These are phyloP conservation scores for Vanrija sp. DNA, from an alignment of 1,284 basidiomycete species.

Conservation along the genomic window DNA sequence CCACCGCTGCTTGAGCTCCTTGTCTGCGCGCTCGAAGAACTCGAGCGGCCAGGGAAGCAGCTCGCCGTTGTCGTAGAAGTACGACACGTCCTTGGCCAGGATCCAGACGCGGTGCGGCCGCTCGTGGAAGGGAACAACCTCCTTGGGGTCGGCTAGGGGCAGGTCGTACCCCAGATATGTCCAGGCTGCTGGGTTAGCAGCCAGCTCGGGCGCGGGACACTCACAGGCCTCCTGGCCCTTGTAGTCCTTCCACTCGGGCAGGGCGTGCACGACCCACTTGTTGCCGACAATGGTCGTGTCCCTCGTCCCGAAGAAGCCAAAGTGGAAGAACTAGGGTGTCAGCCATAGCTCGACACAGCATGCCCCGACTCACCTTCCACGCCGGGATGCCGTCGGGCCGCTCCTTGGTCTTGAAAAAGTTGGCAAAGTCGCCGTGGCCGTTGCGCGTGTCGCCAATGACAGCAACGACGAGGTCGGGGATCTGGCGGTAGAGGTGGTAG, in stretches of 20 bases:
- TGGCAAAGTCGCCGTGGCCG: background rate
- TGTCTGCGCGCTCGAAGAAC: background rate
- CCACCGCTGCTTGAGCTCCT: background rate
- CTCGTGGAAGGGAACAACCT: background rate
- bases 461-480: background rate
- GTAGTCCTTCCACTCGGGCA: background rate
- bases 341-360: background rate
- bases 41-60: conserved; percentile 21
- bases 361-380: background rate
- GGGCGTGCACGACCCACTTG: conserved; percentile 1
- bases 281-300: background rate
- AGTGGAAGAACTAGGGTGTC: conserved; percentile 1
- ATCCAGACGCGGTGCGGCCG: background rate
- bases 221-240: background rate
- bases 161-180: conserved; percentile 19
- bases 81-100: background rate
- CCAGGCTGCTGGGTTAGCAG: background rate
- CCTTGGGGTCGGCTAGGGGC: background rate
- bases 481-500: background rate
- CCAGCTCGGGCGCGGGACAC: background rate
- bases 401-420: background rate
- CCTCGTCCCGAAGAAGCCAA: background rate
- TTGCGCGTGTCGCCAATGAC: background rate
- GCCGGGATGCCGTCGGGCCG: background rate
- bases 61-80: conserved; percentile 50